Evolutionary conservation across 202 grass and related monocot species (phyloP).

Genomic region (Digitaria exilis): DNA sequence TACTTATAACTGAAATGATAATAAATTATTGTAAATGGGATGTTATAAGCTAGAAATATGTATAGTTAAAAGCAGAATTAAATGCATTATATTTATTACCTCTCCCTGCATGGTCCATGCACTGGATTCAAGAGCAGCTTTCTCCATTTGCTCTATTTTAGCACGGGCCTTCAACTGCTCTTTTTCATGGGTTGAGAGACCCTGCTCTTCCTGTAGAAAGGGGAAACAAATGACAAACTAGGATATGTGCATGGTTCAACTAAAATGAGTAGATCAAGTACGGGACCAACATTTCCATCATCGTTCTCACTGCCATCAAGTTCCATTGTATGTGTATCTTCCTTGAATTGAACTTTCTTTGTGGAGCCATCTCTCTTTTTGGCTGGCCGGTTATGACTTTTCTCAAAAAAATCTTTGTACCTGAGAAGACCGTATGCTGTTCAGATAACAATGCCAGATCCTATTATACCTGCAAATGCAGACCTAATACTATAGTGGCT

Average conservation of each 20-base stretch:
- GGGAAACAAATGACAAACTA: slow-evolving; percentile 25
- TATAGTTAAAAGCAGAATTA: too few species aligned
- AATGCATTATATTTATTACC: too few species aligned
- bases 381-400: slow-evolving; percentile 36
- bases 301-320: slow-evolving; percentile 48
- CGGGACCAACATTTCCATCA: slow-evolving; percentile 42
- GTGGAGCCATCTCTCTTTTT: slow-evolving; percentile 55
- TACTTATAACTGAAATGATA: too few species aligned
- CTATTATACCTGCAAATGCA: slow-evolving; percentile 1
- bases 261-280: slow-evolving; percentile 12
- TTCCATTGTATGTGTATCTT: slow-evolving; percentile 47
- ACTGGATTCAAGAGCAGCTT: too few species aligned
- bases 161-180: slow-evolving; percentile 56
- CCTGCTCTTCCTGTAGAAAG: slow-evolving; percentile 51
- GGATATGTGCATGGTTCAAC: slow-evolving; percentile 28
- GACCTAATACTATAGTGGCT: too few species aligned
- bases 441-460: slow-evolving; percentile 20
- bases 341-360: too few species aligned
- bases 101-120: too few species aligned
- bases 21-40: too few species aligned
- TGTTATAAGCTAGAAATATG: too few species aligned
- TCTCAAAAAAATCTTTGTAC: slow-evolving; percentile 84
- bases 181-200: slow-evolving; percentile 87
- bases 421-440: slow-evolving; percentile 45
- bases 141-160: too few species aligned